Conservation (phyloP, 768 basidiomycete genomes). For the Fomitopsis pulvina region DNA sequence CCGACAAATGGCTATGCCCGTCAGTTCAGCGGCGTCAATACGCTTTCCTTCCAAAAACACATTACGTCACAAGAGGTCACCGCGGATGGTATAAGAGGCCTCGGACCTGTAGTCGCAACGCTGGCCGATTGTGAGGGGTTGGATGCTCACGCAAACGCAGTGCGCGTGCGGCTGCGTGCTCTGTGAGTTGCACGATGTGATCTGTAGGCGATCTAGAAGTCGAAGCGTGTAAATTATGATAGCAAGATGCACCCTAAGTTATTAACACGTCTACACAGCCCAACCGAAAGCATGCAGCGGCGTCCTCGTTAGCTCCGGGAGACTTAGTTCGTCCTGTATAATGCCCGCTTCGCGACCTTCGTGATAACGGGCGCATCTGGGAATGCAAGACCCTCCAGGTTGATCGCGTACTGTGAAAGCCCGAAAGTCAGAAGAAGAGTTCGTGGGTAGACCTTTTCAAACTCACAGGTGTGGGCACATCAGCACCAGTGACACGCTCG, state of each 20-base stretch:
- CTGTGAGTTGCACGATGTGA: conserved; percentile 8
- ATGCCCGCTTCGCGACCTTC: conserved; percentile 91
- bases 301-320: neutral
- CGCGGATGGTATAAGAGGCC: conserved; percentile 57
- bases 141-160: conserved; percentile 93
- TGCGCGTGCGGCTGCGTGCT: conserved; percentile 65
- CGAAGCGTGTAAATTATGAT: conserved; percentile 14
- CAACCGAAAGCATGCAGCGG: conserved; percentile 1
- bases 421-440: conserved; percentile 5
- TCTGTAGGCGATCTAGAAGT: conserved; percentile 11
- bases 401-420: conserved; percentile 80
- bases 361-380: conserved; percentile 86
- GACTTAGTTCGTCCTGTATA: conserved; percentile 79
- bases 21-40: conserved; percentile 98
- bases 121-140: conserved; percentile 94
- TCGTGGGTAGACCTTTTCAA: no score
- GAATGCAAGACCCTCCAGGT: conserved; percentile 88
- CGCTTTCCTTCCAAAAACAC: conserved; percentile 95
- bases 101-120: conserved; percentile 86
- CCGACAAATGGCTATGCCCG: conserved; percentile 96
- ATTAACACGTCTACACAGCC: conserved; percentile 14
- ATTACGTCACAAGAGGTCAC: conserved; percentile 96
- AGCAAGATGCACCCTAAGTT: conserved; percentile 16
- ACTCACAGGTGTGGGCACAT: conserved; percentile 92
- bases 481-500: conserved; percentile 95